Percentiles rank a stretch among this genome's conserved stretches.
Evolutionary conservation across 352 stramenopile species (phyloP).

Genomic region (Elongisporangium prolatum): DNA sequence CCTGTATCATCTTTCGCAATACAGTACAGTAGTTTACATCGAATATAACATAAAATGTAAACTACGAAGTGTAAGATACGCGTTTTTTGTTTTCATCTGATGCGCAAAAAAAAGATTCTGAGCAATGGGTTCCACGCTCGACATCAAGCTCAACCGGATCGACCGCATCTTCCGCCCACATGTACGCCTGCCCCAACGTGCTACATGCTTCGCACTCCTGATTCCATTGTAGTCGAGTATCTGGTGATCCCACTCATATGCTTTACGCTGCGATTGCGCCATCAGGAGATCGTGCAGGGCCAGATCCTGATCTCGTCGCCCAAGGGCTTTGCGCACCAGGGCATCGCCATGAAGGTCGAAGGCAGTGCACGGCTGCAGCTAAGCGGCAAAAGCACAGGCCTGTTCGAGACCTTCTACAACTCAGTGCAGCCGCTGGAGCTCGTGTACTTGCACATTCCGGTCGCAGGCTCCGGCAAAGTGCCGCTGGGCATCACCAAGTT

Average conservation of each 20-base stretch:
- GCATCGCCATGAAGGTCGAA: constrained; percentile 81
- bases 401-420: constrained; percentile 87
- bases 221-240: neutral
- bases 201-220: neutral
- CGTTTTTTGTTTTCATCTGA: neutral
- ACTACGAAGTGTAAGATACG: neutral
- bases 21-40: no score
- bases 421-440: constrained; percentile 69
- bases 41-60: neutral
- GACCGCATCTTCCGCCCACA: constrained; percentile 83
- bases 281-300: constrained; percentile 76
- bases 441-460: constrained; percentile 79
- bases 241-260: neutral
- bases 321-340: constrained; percentile 80
- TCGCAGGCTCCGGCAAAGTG: constrained; percentile 65
- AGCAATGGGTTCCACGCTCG: constrained; percentile 73
- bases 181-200: constrained; percentile 22
- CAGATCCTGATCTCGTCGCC: constrained; percentile 83
- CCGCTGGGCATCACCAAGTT: constrained; percentile 81
- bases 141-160: constrained; percentile 82
- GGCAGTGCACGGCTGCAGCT: constrained; percentile 77
- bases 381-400: constrained; percentile 67
- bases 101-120: neutral
- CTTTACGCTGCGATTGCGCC: constrained; percentile 1
- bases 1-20: neutral